These are phyloP conservation scores for Mortierella sp. DNA, from an alignment of 371 early-diverging fungal genomes.

Conservation along the genomic window DNA sequence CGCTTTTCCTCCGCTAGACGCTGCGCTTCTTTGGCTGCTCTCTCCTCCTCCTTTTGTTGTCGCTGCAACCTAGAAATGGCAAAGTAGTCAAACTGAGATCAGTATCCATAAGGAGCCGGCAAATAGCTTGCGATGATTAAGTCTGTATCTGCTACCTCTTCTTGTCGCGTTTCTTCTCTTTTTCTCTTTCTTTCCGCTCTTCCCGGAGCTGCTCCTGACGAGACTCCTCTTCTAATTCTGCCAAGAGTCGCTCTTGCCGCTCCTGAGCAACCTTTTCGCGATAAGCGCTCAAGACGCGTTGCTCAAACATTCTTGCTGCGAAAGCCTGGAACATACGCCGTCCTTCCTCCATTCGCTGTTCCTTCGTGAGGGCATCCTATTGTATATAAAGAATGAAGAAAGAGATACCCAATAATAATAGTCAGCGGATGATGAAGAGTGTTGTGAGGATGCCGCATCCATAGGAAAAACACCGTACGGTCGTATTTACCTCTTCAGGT, in stretches of 20 bases:
- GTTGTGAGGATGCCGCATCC: background rate
- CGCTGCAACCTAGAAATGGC: slow-evolving; percentile 47
- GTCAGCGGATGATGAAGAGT: background rate
- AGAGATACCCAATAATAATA: background rate
- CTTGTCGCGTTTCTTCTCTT: slow-evolving; percentile 73
- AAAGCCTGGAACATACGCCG: slow-evolving; percentile 94
- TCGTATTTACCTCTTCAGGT: slow-evolving; percentile 63
- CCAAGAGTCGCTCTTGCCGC: slow-evolving; percentile 80
- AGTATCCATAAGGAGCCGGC: background rate
- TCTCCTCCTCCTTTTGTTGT: slow-evolving; percentile 70
- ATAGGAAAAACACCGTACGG: slow-evolving; percentile 1
- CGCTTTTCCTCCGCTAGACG: slow-evolving; percentile 51
- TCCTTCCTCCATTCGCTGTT: slow-evolving; percentile 92
- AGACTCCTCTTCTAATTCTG: slow-evolving; percentile 82
- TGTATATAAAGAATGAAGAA: background rate
- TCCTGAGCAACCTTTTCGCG: slow-evolving; percentile 91
- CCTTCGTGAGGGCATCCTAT: slow-evolving; percentile 81
- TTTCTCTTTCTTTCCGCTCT: slow-evolving; percentile 72
- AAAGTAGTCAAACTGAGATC: background rate
- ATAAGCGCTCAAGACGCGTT: slow-evolving; percentile 90
- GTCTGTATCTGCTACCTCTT: slow-evolving; percentile 56
- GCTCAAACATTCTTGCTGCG: slow-evolving; percentile 96
- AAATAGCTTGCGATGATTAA: background rate
- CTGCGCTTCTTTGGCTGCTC: slow-evolving; percentile 68
- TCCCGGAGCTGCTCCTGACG: slow-evolving; percentile 74